Base-by-base conservation (phyloP, 768 basidiomycete species). In the Leccinum incarnatum region DNA sequence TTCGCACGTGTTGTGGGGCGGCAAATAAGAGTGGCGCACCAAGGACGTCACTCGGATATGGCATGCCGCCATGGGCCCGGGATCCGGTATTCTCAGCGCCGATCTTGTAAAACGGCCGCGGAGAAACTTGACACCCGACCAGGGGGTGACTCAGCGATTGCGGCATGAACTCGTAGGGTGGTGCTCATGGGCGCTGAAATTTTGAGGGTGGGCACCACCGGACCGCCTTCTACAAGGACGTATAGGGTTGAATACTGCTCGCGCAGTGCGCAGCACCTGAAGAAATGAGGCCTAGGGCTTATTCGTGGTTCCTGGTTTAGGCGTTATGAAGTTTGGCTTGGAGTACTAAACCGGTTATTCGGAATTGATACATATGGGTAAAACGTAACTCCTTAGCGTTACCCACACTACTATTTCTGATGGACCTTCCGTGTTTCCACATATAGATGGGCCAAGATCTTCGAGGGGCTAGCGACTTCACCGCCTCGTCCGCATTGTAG, bases 401-500 rank as follows among this genome's bases (percentile, higher is more conserved):
- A n/a, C 40, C 9, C 40, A n/a, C 40, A 40, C 17, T n/a, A 40
- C 40, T n/a, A n/a, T 45, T 45, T 45, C 42, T 45, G 42, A 45
- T 45, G 42, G 19, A 45, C 19, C 19, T 19, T 45, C 19, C 42
- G 11, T 19, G 17, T 40, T 37, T 3, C 36, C 36, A 37, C 6
- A 17, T 40, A 17, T 32, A 32, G 32, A 32, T 36, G 34, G 9
- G n/a, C n/a, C 40, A n/a, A 40, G 17, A n/a, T n/a, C 8, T 40
- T n/a, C 17, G n/a, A 40, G 40, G n/a, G 32, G 17, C 29, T 5
- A 36, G 34, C 21, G 17, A 40, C 42, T 36, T 55, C 58, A 69
- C 23, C 51, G 64, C 67, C 67, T 59, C 45, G 42, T 53, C 54
- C 29, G 36, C 64, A 56, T 27, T 37, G 60, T 48, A 55, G 55